Percentiles rank a stretch among this genome's conserved stretches.
phyloP scores from a whole-genome alignment of 2,329 filamentous ascomycete genomes.

The Rhynchosporium agropyri region DNA sequence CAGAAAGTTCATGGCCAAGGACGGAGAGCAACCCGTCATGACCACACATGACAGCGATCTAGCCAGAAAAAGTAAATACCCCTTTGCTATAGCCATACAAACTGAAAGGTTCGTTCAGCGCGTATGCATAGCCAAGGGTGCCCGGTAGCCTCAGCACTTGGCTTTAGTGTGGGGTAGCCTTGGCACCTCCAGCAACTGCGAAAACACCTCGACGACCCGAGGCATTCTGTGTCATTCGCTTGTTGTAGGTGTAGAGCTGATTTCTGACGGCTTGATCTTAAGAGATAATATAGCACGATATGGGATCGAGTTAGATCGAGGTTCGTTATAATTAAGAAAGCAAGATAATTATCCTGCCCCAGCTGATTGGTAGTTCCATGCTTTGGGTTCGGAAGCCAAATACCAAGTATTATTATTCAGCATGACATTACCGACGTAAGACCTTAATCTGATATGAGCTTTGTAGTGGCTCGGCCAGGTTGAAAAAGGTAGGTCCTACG shows the following conservation, averaged over 20 bases:
- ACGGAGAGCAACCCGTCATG: slow-evolving; percentile 1
- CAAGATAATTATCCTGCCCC: too few relatives aligned
- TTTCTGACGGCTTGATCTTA: neutral
- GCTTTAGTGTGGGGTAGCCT: slow-evolving; percentile 10
- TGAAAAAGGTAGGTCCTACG: too few relatives aligned
- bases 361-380: too few relatives aligned
- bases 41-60: slow-evolving; percentile 1
- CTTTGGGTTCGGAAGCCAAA: too few relatives aligned
- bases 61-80: neutral
- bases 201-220: slow-evolving; percentile 11
- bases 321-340: too few relatives aligned
- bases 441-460: too few relatives aligned
- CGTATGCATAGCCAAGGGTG: slow-evolving; percentile 1
- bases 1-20: slow-evolving; percentile 8
- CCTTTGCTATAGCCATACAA: slow-evolving; percentile 6
- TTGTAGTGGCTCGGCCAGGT: too few relatives aligned
- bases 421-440: too few relatives aligned
- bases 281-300: neutral
- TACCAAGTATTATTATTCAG: too few relatives aligned
- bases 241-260: neutral
- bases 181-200: neutral
- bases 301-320: neutral
- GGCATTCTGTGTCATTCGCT: slow-evolving; percentile 14
- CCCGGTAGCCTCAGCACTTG: slow-evolving; percentile 1
- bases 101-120: too few relatives aligned